Conservation (phyloP, 352 stramenopile genomes). For the Vaucheria bursata region DNA sequence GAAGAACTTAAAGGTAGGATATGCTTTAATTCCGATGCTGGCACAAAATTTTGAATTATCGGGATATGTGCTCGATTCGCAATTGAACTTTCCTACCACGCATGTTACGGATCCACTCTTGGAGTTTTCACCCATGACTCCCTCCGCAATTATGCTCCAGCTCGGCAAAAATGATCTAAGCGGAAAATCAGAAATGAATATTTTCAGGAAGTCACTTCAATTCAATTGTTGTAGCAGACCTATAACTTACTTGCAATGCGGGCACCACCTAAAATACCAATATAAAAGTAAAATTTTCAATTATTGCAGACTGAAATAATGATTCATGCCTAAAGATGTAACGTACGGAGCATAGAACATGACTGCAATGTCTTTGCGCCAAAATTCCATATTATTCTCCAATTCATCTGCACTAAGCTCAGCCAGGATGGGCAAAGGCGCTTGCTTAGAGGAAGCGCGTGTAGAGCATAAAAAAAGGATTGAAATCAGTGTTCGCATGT, state of each 20-base stretch:
- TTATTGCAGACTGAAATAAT: not conserved
- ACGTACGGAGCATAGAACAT: conserved; percentile 44
- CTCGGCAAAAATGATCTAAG: conserved; percentile 14
- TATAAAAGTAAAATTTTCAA: too few species aligned
- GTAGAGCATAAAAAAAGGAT: too few species aligned
- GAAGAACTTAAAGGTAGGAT: conserved; percentile 45
- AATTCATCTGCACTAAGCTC: conserved; percentile 24
- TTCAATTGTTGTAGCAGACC: too few species aligned
- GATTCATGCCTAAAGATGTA: not conserved
- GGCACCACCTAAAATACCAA: not conserved
- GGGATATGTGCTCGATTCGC: conserved; percentile 10
- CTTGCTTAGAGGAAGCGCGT: too few species aligned
- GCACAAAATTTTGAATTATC: conserved; percentile 9
- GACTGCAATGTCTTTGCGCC: conserved; percentile 35
- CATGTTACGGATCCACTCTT: conserved; percentile 10
- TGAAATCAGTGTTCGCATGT: too few species aligned
- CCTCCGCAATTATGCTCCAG: conserved; percentile 15
- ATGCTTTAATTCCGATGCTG: conserved; percentile 16
- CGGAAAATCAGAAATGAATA: too few species aligned
- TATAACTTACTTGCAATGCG: conserved; percentile 1
- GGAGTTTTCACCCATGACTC: conserved; percentile 13
- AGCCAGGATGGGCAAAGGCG: too few species aligned
- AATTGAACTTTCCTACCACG: conserved; percentile 35
- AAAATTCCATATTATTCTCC: conserved; percentile 37
- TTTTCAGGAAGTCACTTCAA: too few species aligned